Evolutionary conservation across 2,329 filamentous ascomycete genomes (phyloP).

Genomic region (Ophiostoma angusticollis): DNA sequence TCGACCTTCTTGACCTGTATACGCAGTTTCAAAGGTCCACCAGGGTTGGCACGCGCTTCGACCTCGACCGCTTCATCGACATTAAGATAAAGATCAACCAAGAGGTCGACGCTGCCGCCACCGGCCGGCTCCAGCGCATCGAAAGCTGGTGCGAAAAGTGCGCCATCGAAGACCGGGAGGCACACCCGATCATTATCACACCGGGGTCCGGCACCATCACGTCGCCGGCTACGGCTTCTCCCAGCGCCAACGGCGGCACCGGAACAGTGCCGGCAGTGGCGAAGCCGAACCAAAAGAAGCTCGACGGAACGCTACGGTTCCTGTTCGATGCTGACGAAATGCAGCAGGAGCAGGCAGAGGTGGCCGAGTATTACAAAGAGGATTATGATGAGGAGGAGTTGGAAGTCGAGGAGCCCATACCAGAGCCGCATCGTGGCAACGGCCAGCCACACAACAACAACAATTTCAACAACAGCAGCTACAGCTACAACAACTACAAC

Average conservation of each 20-base stretch:
- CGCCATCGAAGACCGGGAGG: constrained; percentile 25
- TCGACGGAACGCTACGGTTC: constrained; percentile 73
- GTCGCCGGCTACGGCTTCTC: constrained; percentile 28
- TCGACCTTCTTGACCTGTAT: constrained; percentile 86
- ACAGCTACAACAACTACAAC: not conserved
- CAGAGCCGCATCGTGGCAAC: constrained; percentile 13
- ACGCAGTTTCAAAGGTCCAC: constrained; percentile 69
- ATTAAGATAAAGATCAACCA: constrained; percentile 80
- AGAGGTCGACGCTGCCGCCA: constrained; percentile 61
- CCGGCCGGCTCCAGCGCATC: constrained; percentile 47
- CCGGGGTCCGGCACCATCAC: constrained; percentile 25
- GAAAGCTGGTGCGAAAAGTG: constrained; percentile 46
- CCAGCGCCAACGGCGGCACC: constrained; percentile 21
- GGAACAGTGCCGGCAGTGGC: constrained; percentile 16
- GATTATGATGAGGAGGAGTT: constrained; percentile 67
- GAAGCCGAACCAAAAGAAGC: constrained; percentile 32
- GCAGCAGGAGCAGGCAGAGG: constrained; percentile 53
- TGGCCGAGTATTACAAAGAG: constrained; percentile 55
- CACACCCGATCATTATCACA: constrained; percentile 18
- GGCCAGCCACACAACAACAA: not conserved
- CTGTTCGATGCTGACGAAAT: constrained; percentile 74
- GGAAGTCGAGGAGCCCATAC: constrained; percentile 57
- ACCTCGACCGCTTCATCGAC: constrained; percentile 67
- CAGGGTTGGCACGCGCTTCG: constrained; percentile 57
- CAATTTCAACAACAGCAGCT: not conserved